Base-by-base conservation (phyloP, 768 basidiomycete genomes). In the Lepiota subincarnata region DNA sequence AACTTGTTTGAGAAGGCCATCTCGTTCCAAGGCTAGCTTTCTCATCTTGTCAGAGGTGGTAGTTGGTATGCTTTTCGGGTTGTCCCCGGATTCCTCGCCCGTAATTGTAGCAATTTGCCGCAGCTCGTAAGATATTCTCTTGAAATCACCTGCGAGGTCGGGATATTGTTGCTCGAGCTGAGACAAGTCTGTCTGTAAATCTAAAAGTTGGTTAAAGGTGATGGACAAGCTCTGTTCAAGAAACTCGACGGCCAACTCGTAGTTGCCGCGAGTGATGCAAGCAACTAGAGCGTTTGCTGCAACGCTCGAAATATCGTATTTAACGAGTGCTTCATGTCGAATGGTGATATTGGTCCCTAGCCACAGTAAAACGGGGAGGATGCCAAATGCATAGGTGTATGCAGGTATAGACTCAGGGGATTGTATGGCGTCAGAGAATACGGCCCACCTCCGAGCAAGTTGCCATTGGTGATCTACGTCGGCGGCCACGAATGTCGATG, bases 171-270 rank as follows among this genome's bases (percentile, higher is more conserved):
- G 52, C 20, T 50, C 56, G 5, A 59, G 36, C 10, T 48, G 42
- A n/a, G 41, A 34, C 11, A 59, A 28, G n/a, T 57, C 55, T 12
- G 35, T 53, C 8, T 53, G 52, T 13, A 63, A 55, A 18, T 57
- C 53, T 11, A 59, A 50, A 19, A 63, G 42, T 26, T 63, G 57
- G 11, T 59, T 55, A 42, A 57, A 61, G 11, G 57, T 56, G 37
- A 63, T 42, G 10, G 58, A 45, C 34, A 59, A 41, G 26, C 60
- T 58, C 39, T 59, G 60, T 44, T 63, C 62, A 1, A 63, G 47
- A 36, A 59, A 60, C 40, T 59, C 57, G 19, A 63, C 28, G n/a
- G 58, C 60, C 7, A 54, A 37, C 34, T 55, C 22, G n/a, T 53
- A 50, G 28, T 53, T 35, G 7, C 58, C 16, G 36, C 46, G 43